These are phyloP conservation scores for Trichoderma erinaceum DNA, from an alignment of 495 filamentous ascomycete species.

Conservation along the genomic window DNA sequence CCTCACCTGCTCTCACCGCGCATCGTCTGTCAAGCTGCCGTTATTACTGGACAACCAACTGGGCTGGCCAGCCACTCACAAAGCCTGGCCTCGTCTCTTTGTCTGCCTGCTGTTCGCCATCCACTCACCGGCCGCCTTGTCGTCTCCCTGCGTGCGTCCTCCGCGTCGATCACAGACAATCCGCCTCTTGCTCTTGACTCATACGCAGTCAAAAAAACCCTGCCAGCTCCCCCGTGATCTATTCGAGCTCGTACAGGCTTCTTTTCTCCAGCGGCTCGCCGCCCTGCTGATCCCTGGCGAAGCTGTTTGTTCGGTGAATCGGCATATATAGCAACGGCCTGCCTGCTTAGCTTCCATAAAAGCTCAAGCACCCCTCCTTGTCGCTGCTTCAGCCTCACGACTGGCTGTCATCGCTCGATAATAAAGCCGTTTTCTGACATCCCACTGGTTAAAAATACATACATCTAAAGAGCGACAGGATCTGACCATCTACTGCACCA, in stretches of 20 bases:
- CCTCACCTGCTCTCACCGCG: neutral
- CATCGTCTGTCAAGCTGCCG: neutral
- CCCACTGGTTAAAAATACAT: neutral
- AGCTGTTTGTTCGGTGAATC: neutral
- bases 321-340: neutral
- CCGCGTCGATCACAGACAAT: neutral
- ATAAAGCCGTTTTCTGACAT: neutral
- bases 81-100: neutral
- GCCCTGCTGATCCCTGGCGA: neutral
- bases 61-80: neutral
- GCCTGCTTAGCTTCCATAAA: neutral
- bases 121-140: neutral
- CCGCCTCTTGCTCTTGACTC: neutral
- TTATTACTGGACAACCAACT: no score
- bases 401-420: neutral
- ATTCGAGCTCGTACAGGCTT: neutral
- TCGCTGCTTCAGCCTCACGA: slow-evolving; percentile 1
- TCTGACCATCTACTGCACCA: neutral
- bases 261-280: neutral
- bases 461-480: neutral
- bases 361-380: neutral
- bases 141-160: neutral
- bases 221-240: neutral
- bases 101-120: neutral
- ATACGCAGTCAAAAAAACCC: slow-evolving; percentile 1